Percentiles rank a stretch among this genome's conserved stretches.
These are phyloP conservation scores for Cinnamomum chago DNA, from an alignment of 164 flowering plant genomes.

Conservation along the genomic window DNA sequence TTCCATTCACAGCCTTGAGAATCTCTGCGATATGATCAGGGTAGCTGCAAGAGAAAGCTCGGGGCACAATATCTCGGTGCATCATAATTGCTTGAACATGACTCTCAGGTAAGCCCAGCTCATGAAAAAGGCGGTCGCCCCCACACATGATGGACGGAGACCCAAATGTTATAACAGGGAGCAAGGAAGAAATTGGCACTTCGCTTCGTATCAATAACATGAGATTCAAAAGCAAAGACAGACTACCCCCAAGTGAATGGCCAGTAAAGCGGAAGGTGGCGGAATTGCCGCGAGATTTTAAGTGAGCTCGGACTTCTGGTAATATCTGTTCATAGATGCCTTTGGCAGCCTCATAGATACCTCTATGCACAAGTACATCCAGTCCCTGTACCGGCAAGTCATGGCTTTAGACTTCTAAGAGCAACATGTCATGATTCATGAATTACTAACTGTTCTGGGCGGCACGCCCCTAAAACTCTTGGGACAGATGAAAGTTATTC, in stretches of 20 bases:
- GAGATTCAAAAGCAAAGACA: constrained; percentile 75
- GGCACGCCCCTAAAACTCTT: neutral
- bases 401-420: neutral
- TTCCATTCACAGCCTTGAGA: constrained; percentile 84
- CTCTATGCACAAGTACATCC: constrained; percentile 88
- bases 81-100: constrained; percentile 74
- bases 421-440: neutral
- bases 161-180: constrained; percentile 92
- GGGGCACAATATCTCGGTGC: constrained; percentile 97
- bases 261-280: constrained; percentile 91
- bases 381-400: constrained; percentile 46
- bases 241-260: constrained; percentile 97
- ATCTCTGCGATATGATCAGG: constrained; percentile 79
- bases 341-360: constrained; percentile 96
- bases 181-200: constrained; percentile 69
- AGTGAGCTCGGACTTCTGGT: constrained; percentile 74
- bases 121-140: constrained; percentile 63
- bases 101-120: constrained; percentile 68
- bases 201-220: constrained; percentile 84
- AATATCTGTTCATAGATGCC: constrained; percentile 92
- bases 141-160: constrained; percentile 91
- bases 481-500: neutral
- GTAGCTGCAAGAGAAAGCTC: constrained; percentile 89
- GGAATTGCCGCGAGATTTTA: constrained; percentile 47
- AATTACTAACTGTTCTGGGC: neutral